Evolutionary conservation across 352 stramenopile species (phyloP).

Genomic region (Pelagophyceae sp.): DNA sequence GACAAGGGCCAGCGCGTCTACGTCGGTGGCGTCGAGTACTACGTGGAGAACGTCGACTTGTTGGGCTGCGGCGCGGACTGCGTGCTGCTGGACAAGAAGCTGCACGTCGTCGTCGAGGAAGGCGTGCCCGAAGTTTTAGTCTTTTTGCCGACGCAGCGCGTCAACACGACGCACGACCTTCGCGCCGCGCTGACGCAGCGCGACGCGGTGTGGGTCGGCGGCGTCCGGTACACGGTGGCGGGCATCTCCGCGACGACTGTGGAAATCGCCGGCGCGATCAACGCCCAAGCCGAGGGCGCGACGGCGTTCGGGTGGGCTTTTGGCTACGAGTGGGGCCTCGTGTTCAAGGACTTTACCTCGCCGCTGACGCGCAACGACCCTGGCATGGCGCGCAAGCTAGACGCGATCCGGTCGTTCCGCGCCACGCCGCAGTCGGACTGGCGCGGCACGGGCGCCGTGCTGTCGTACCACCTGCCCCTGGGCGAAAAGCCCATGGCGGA

Average conservation of each 20-base stretch:
- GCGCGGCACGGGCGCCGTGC: slow-evolving; percentile 32
- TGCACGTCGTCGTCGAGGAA: slow-evolving; percentile 18
- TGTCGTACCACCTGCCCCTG: slow-evolving; percentile 31
- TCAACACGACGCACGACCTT: slow-evolving; percentile 29
- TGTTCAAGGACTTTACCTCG: slow-evolving; percentile 39
- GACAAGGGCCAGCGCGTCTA: slow-evolving; percentile 7
- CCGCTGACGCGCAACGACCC: slow-evolving; percentile 7
- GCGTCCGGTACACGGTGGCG: slow-evolving; percentile 27
- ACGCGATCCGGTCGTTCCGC: slow-evolving; percentile 30
- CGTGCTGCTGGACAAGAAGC: slow-evolving; percentile 15
- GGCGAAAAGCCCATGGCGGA: slow-evolving; percentile 29
- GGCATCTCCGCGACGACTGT: slow-evolving; percentile 19
- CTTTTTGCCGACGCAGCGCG: slow-evolving; percentile 19
- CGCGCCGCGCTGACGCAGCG: slow-evolving; percentile 16
- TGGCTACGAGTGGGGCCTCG: slow-evolving; percentile 38
- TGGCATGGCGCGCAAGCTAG: slow-evolving; percentile 25
- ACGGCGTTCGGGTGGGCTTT: slow-evolving; percentile 30
- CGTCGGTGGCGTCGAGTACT: slow-evolving; percentile 22
- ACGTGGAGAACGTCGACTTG: slow-evolving; percentile 19
- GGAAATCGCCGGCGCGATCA: slow-evolving; percentile 29
- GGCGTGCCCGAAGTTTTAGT: background rate
- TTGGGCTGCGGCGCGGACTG: slow-evolving; percentile 21
- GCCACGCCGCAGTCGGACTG: slow-evolving; percentile 35
- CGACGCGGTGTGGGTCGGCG: slow-evolving; percentile 37
- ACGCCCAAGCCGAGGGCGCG: slow-evolving; percentile 29